These are phyloP conservation scores for Cercophora newfieldiana DNA, from an alignment of 495 filamentous ascomycete species.

Conservation along the genomic window DNA sequence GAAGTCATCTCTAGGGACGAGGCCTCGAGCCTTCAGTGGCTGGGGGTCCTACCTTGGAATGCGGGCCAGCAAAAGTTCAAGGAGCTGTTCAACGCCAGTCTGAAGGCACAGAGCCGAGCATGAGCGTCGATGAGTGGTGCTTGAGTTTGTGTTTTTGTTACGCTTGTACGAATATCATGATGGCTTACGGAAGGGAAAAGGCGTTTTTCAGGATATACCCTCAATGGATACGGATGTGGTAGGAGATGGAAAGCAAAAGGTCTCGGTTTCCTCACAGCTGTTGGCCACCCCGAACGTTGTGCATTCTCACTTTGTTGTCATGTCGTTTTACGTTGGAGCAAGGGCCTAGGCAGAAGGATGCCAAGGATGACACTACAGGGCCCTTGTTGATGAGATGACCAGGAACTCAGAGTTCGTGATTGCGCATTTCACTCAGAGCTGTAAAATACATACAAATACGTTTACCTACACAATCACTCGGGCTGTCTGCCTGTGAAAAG, in stretches of 20 bases:
- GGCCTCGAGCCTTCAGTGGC: conserved; percentile 21
- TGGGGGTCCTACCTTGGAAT: neutral
- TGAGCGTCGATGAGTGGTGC: neutral
- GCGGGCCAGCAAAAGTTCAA: neutral
- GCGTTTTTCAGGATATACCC: neutral
- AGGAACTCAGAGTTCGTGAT: neutral
- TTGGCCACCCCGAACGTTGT: neutral
- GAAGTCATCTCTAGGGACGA: conserved; percentile 25
- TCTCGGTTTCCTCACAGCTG: neutral
- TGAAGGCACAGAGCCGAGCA: neutral
- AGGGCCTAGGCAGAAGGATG: neutral
- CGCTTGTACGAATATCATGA: neutral
- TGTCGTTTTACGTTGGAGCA: neutral
- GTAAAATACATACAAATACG: neutral
- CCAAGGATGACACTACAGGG: neutral
- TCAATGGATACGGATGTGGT: neutral
- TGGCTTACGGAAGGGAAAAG: neutral
- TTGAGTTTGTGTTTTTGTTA: neutral
- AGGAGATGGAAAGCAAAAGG: neutral
- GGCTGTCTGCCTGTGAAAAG: no score
- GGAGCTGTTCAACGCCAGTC: neutral
- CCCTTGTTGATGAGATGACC: neutral
- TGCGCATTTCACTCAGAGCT: neutral
- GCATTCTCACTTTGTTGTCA: neutral
- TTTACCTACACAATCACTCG: neutral